A percentile compares a stretch with the other conserved stretches of the same genome.
phyloP scores from a whole-genome alignment of 768 basidiomycete species.

The Suillus subalutaceus region DNA sequence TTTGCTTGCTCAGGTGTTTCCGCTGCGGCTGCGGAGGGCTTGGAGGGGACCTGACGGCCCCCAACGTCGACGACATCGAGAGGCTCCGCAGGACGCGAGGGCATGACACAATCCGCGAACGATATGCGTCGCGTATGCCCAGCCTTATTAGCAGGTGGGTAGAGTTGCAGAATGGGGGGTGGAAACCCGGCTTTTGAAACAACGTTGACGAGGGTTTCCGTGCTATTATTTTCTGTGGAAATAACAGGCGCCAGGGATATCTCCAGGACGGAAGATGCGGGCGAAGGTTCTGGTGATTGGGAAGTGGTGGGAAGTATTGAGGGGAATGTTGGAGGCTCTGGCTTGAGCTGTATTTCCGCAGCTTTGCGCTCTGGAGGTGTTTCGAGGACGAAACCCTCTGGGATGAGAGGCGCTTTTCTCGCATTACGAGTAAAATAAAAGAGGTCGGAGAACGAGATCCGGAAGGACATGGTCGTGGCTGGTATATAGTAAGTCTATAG shows the following conservation, averaged over 20 bases:
- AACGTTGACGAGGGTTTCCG: background rate
- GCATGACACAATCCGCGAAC: background rate
- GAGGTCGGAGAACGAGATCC: background rate
- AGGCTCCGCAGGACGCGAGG: background rate
- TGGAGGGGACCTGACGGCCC: slow-evolving; percentile 1
- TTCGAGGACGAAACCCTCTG: slow-evolving; percentile 5
- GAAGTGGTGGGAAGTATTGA: background rate
- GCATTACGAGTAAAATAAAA: background rate
- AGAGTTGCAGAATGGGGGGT: background rate
- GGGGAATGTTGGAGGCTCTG: background rate
- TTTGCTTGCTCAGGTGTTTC: slow-evolving; percentile 1
- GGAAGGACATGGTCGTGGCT: background rate
- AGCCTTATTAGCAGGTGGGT: background rate
- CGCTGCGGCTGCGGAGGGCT: background rate
- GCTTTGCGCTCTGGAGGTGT: background rate
- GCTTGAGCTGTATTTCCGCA: no score
- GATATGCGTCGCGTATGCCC: background rate
- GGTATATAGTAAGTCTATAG: background rate
- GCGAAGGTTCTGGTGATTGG: background rate
- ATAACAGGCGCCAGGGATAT: background rate
- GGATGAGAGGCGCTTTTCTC: slow-evolving; percentile 3
- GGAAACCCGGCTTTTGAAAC: background rate
- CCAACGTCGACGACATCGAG: background rate
- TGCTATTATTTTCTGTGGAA: background rate
- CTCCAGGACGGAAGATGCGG: background rate